These are phyloP conservation scores for Phlebiopsis flavidoalba DNA, from an alignment of 768 basidiomycete species.

Conservation along the genomic window DNA sequence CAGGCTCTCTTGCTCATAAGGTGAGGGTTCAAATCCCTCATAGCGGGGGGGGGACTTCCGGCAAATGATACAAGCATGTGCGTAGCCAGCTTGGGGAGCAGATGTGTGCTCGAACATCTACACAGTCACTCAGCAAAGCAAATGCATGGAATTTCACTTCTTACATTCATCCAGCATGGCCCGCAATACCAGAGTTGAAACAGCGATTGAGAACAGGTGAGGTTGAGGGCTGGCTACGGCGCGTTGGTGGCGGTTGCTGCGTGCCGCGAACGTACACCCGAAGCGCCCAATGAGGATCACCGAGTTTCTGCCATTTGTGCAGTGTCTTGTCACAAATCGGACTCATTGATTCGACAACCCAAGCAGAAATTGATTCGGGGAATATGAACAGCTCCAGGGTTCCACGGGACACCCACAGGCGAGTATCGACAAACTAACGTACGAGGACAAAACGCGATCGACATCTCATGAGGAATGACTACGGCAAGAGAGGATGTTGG, in stretches of 20 bases:
- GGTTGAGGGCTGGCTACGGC: not conserved
- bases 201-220: not conserved
- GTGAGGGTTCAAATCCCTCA: constrained; percentile 84
- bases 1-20: constrained; percentile 46
- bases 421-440: not conserved
- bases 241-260: not conserved
- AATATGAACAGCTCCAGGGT: not conserved
- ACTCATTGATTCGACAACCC: too few species aligned
- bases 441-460: not conserved
- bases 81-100: constrained; percentile 38
- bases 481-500: not conserved
- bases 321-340: too few species aligned
- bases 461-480: not conserved
- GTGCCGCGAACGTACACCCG: not conserved
- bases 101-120: constrained; percentile 88
- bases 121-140: constrained; percentile 6
- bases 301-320: not conserved
- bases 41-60: constrained; percentile 71
- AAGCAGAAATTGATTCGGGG: too few species aligned
- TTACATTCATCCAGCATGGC: constrained; percentile 39
- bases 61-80: constrained; percentile 36
- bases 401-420: not conserved
- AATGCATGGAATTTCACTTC: constrained; percentile 12
- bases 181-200: not conserved
- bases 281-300: not conserved